Percentiles rank a stretch among this genome's conserved stretches.
Conservation (phyloP, 805 yeast genomes). For the Lipomyces sp. region DNA sequence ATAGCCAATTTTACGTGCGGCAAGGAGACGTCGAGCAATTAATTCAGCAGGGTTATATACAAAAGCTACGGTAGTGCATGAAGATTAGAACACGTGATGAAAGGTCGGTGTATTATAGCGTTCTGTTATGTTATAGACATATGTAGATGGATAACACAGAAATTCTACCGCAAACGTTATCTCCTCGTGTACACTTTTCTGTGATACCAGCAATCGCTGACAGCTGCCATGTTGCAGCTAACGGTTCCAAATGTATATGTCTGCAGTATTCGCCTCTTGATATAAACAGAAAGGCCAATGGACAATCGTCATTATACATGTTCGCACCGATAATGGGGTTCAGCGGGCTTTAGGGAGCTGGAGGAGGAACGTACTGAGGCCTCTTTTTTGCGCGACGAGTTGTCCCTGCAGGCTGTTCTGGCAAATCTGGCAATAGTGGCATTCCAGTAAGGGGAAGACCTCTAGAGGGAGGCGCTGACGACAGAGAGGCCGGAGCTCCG, state of each 20-base stretch:
- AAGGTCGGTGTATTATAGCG: not conserved
- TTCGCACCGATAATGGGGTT: not conserved
- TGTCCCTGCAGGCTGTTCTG: slow-evolving; percentile 21
- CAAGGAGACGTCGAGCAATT: slow-evolving; percentile 92
- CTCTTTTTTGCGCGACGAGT: slow-evolving; percentile 27
- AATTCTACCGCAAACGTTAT: not conserved
- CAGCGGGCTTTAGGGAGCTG: slow-evolving; percentile 16
- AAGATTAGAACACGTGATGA: not conserved
- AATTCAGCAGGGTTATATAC: slow-evolving; percentile 91
- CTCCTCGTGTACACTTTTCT: not conserved
- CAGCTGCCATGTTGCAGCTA: not conserved
- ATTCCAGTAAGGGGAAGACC: slow-evolving; percentile 11
- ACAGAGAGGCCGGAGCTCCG: slow-evolving; percentile 6
- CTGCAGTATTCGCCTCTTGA: not conserved
- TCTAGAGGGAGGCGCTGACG: slow-evolving; percentile 23
- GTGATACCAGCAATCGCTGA: not conserved
- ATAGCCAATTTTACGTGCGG: slow-evolving; percentile 91
- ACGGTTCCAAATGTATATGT: not conserved
- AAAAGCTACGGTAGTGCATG: slow-evolving; percentile 41
- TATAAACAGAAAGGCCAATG: not conserved
- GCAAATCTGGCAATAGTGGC: slow-evolving; percentile 27
- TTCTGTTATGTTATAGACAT: not conserved
- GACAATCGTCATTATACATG: not conserved
- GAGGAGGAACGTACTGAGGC: slow-evolving; percentile 35
- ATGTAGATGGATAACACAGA: not conserved